phyloP scores from a whole-genome alignment of 2,329 filamentous ascomycete species.

The Berkeleyomyces rouxiae region DNA sequence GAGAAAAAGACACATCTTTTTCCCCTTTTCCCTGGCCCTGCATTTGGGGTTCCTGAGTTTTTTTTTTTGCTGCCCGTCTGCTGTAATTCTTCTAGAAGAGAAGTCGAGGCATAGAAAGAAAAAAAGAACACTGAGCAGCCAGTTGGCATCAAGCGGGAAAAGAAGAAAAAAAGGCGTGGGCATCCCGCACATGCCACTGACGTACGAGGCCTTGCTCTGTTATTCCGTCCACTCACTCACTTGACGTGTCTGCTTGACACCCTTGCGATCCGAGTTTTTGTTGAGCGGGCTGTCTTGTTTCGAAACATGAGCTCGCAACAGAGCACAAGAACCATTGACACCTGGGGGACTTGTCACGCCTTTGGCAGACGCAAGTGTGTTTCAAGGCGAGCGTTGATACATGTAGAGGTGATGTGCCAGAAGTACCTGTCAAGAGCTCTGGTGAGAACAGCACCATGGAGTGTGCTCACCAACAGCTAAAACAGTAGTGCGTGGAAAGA shows the following conservation, averaged over 20 bases:
- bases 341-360: not conserved
- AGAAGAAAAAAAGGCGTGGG: not conserved
- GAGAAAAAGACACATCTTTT: not conserved
- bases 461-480: too few species aligned
- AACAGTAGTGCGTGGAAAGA: too few species aligned
- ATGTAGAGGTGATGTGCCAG: not conserved
- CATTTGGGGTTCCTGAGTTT: not conserved
- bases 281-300: not conserved
- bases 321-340: not conserved
- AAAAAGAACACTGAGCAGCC: not conserved
- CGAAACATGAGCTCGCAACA: not conserved
- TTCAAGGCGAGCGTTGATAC: not conserved
- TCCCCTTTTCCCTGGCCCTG: not conserved
- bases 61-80: not conserved
- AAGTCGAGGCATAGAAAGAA: not conserved
- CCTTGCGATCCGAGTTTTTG: not conserved
- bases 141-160: not conserved
- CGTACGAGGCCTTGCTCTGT: too few species aligned
- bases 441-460: too few species aligned
- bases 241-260: not conserved
- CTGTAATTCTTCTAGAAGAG: not conserved
- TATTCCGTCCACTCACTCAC: too few species aligned
- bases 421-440: too few species aligned
- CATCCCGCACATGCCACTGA: too few species aligned
- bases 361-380: not conserved